Evolutionary conservation across 352 stramenopile genomes (phyloP).

Genomic region (Globisporangium middletonii): DNA sequence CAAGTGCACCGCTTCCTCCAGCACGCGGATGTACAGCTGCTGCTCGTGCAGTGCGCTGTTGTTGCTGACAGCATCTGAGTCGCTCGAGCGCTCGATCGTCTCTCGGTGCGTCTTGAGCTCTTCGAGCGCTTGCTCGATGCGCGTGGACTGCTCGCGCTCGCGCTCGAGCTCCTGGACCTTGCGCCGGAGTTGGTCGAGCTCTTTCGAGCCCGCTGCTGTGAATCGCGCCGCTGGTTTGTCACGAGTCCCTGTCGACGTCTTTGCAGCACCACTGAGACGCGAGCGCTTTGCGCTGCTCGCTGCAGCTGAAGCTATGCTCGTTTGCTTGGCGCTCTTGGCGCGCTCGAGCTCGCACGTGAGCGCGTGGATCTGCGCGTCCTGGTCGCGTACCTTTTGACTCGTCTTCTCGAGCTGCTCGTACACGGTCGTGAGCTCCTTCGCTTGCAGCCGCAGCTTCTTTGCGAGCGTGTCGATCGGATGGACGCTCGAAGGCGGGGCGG

Average conservation of each 20-base stretch:
- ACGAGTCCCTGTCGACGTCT: neutral
- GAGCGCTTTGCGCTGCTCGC: neutral
- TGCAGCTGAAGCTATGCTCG: neutral
- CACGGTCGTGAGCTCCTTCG: conserved; percentile 56
- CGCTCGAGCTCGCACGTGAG: conserved; percentile 42
- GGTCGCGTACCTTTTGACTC: conserved; percentile 28
- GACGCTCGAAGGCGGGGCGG: conserved; percentile 1
- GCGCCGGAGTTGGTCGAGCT: conserved; percentile 23
- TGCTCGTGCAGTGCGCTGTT: conserved; percentile 28
- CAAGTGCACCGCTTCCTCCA: conserved; percentile 71
- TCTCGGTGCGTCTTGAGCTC: conserved; percentile 25
- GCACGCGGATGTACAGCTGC: conserved; percentile 59
- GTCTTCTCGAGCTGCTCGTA: conserved; percentile 70
- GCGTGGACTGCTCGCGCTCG: conserved; percentile 17
- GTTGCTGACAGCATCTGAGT: conserved; percentile 8
- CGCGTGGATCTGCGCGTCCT: conserved; percentile 31
- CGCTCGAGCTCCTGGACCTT: conserved; percentile 38
- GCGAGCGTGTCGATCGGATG: conserved; percentile 61
- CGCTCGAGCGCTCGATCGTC: conserved; percentile 25
- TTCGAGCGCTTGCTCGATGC: conserved; percentile 23
- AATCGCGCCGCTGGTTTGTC: neutral
- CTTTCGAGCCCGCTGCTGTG: conserved; percentile 3
- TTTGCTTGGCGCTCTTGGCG: neutral
- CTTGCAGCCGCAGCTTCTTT: conserved; percentile 71
- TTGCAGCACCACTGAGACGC: conserved; percentile 1